These are phyloP conservation scores for Penicillium bovifimosum DNA, from an alignment of 495 filamentous ascomycete genomes.

Conservation along the genomic window DNA sequence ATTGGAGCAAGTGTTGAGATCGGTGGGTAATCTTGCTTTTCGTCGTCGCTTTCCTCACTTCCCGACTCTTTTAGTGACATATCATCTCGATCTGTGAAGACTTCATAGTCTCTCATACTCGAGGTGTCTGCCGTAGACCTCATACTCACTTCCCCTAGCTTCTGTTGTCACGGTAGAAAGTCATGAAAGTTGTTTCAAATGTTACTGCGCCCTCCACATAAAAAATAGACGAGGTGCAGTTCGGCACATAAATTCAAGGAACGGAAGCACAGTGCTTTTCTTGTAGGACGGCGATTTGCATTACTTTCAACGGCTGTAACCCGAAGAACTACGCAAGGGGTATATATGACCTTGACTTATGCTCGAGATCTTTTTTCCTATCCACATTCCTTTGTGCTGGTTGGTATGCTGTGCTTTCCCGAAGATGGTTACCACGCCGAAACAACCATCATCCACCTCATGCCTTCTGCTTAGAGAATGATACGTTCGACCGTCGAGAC, in stretches of 20 bases:
- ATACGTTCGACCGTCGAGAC: too few species aligned
- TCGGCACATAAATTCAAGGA: background rate
- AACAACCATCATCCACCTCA: background rate
- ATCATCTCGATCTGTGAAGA: conserved; percentile 15
- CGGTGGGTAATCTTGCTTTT: conserved; percentile 45
- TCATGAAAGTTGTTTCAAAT: background rate
- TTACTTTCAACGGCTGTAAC: background rate
- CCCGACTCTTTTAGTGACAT: conserved; percentile 20
- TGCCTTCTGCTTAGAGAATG: background rate
- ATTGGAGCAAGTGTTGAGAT: conserved; percentile 50
- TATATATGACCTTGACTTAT: background rate
- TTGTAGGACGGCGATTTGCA: background rate
- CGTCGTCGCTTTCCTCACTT: conserved; percentile 8
- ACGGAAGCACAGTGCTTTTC: background rate
- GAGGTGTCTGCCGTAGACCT: conserved; percentile 9
- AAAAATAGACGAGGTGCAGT: background rate
- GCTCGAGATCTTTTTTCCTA: background rate
- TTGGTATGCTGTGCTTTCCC: background rate
- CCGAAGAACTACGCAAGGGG: conserved; percentile 1
- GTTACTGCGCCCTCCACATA: background rate
- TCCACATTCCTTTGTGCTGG: background rate
- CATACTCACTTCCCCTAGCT: conserved; percentile 3
- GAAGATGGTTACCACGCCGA: background rate
- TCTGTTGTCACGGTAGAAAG: conserved; percentile 1
- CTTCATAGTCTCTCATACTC: conserved; percentile 9